Percentiles rank a stretch among this genome's conserved stretches.
Evolutionary conservation across 495 filamentous ascomycete species (phyloP).

Genomic region (Podospora australis): DNA sequence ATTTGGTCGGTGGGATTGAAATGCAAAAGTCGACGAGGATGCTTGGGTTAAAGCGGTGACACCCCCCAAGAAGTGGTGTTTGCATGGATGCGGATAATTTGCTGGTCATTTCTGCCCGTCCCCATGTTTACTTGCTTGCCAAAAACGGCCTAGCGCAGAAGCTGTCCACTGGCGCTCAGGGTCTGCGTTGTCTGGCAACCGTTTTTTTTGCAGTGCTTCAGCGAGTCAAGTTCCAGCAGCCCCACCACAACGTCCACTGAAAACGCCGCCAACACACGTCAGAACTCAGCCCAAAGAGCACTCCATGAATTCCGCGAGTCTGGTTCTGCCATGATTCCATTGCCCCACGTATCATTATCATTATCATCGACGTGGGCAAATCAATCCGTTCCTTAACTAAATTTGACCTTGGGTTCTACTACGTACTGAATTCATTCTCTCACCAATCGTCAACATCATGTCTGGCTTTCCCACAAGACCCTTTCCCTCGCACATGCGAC

Average conservation of each 20-base stretch:
- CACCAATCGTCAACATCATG: constrained; percentile 16
- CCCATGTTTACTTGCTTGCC: constrained; percentile 29
- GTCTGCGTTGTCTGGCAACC: constrained; percentile 9
- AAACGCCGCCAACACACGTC: constrained; percentile 2
- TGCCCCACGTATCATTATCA: not conserved
- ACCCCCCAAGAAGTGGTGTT: not conserved
- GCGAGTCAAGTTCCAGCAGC: not conserved
- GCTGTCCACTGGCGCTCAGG: constrained; percentile 1
- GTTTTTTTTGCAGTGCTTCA: constrained; percentile 2
- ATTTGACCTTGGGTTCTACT: not conserved
- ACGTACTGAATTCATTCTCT: constrained; percentile 1
- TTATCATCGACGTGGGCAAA: too few relatives aligned
- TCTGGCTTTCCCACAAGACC: constrained; percentile 42
- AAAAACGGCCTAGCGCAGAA: constrained; percentile 17
- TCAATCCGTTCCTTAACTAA: not conserved
- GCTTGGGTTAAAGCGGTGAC: too few relatives aligned
- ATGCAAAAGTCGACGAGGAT: constrained; percentile 1
- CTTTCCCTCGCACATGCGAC: constrained; percentile 57
- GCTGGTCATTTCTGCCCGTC: constrained; percentile 17
- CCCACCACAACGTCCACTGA: not conserved
- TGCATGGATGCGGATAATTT: constrained; percentile 10
- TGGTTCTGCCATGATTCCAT: not conserved
- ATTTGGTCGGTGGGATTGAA: not conserved
- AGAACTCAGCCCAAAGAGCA: not conserved
- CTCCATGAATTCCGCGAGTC: not conserved